Evolutionary conservation across 2,329 filamentous ascomycete genomes (phyloP).

Genomic region (Hymenoscyphus infarciens): DNA sequence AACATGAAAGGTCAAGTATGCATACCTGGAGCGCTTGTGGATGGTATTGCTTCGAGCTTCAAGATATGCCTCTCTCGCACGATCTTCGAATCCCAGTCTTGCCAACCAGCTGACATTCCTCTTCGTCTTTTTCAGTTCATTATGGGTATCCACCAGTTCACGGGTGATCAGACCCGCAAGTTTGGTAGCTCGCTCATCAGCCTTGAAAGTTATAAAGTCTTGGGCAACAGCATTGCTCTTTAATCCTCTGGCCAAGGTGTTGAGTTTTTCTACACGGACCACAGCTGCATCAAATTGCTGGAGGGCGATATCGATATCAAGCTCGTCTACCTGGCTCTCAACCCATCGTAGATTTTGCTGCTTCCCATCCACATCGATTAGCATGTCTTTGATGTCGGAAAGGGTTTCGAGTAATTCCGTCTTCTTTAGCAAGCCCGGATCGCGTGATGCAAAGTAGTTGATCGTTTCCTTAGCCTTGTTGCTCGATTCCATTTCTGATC

Average conservation of each 20-base stretch:
- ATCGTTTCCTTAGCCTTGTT: slow-evolving; percentile 82
- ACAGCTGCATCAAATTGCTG: slow-evolving; percentile 87
- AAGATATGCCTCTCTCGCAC: slow-evolving; percentile 82
- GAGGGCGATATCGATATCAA: slow-evolving; percentile 92
- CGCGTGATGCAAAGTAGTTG: slow-evolving; percentile 78
- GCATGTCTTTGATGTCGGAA: slow-evolving; percentile 77
- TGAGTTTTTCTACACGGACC: slow-evolving; percentile 76
- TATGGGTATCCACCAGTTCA: slow-evolving; percentile 73
- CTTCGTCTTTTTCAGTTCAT: slow-evolving; percentile 72
- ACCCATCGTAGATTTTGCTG: slow-evolving; percentile 96
- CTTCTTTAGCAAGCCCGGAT: slow-evolving; percentile 73
- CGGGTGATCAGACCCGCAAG: slow-evolving; percentile 74
- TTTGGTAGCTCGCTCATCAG: slow-evolving; percentile 77
- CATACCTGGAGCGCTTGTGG: slow-evolving; percentile 75
- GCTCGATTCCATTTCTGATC: slow-evolving; percentile 82
- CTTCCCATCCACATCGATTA: slow-evolving; percentile 94
- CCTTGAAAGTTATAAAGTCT: slow-evolving; percentile 87
- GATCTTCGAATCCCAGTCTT: slow-evolving; percentile 83
- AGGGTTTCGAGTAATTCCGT: slow-evolving; percentile 75
- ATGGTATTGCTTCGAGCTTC: slow-evolving; percentile 74
- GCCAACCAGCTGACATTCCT: slow-evolving; percentile 81
- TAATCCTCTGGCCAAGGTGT: slow-evolving; percentile 71
- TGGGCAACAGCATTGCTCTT: slow-evolving; percentile 85
- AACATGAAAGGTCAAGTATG: not conserved
- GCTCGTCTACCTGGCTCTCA: slow-evolving; percentile 88